These are phyloP conservation scores for Rhizopogon rudus DNA, from an alignment of 768 basidiomycete species.

Conservation along the genomic window DNA sequence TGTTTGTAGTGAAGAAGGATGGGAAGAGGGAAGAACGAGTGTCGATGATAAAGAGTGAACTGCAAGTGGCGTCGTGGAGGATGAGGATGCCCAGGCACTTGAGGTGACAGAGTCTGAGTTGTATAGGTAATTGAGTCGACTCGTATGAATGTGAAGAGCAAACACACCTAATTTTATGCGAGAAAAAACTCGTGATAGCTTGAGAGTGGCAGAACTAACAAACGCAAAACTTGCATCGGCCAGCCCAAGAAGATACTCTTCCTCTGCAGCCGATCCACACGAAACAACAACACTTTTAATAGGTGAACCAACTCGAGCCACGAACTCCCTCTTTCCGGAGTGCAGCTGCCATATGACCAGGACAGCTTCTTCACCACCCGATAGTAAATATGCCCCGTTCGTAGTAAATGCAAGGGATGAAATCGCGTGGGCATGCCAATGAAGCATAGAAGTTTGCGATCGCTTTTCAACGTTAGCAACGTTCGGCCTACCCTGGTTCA, in stretches of 20 bases:
- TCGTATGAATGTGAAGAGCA: slow-evolving; percentile 4
- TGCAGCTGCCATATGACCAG: slow-evolving; percentile 97
- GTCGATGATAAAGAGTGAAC: slow-evolving; percentile 70
- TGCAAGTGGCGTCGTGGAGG: slow-evolving; percentile 58
- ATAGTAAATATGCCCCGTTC: slow-evolving; percentile 89
- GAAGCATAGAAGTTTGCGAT: slow-evolving; percentile 79
- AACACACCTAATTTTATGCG: slow-evolving; percentile 71
- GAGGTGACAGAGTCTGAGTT: slow-evolving; percentile 31
- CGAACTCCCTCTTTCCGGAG: slow-evolving; percentile 83
- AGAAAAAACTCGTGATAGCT: slow-evolving; percentile 66
- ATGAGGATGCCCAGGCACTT: slow-evolving; percentile 32
- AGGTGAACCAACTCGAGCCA: slow-evolving; percentile 87
- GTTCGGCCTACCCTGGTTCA: slow-evolving; percentile 54
- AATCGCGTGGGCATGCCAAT: slow-evolving; percentile 97
- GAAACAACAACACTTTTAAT: slow-evolving; percentile 67
- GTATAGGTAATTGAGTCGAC: slow-evolving; percentile 3
- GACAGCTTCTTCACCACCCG: slow-evolving; percentile 93
- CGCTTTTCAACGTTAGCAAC: slow-evolving; percentile 67
- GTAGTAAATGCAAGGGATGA: slow-evolving; percentile 81
- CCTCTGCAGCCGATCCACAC: slow-evolving; percentile 48
- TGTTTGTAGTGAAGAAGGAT: slow-evolving; percentile 92
- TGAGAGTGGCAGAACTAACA: slow-evolving; percentile 66
- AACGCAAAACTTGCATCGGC: slow-evolving; percentile 79
- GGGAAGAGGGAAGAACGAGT: slow-evolving; percentile 86
- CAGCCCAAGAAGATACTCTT: slow-evolving; percentile 84